Evolutionary conservation across 2,329 filamentous ascomycete species (phyloP).

Genomic region (Hymenoscyphus scutula): DNA sequence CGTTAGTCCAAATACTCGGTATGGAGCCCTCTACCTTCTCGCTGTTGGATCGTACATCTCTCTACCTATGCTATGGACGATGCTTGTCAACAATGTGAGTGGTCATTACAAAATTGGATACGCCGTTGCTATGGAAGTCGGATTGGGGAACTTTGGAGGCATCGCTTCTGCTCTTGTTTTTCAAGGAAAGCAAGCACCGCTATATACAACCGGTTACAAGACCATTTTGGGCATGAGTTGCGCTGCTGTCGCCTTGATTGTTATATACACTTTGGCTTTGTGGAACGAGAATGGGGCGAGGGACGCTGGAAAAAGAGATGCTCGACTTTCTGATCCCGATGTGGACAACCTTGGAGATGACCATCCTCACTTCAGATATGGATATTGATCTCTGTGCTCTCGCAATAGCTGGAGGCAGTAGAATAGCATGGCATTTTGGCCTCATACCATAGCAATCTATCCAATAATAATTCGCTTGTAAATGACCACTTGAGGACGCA

Average conservation of each 20-base stretch:
- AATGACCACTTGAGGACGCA: too few relatives aligned
- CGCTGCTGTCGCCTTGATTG: constrained; percentile 14
- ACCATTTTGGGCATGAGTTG: constrained; percentile 11
- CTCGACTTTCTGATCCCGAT: constrained; percentile 36
- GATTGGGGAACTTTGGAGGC: constrained; percentile 10
- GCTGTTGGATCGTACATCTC: constrained; percentile 36
- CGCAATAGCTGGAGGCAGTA: background rate
- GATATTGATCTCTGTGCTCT: background rate
- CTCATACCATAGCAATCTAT: background rate
- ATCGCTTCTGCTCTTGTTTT: constrained; percentile 13
- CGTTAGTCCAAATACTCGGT: constrained; percentile 16
- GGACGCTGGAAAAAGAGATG: constrained; percentile 45
- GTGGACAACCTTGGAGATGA: constrained; percentile 14
- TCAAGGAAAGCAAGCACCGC: constrained; percentile 11
- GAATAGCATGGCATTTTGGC: background rate
- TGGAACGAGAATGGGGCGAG: constrained; percentile 46
- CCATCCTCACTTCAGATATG: constrained; percentile 12
- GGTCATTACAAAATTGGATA: constrained; percentile 45
- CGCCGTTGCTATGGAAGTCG: constrained; percentile 33
- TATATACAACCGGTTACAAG: constrained; percentile 8
- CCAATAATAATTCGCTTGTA: background rate
- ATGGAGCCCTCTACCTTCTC: constrained; percentile 40
- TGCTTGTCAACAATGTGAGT: constrained; percentile 52
- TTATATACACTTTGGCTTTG: constrained; percentile 40
- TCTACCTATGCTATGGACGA: constrained; percentile 41